These are phyloP conservation scores for Leccinum idahoense DNA, from an alignment of 1,284 basidiomycete genomes.

Conservation along the genomic window DNA sequence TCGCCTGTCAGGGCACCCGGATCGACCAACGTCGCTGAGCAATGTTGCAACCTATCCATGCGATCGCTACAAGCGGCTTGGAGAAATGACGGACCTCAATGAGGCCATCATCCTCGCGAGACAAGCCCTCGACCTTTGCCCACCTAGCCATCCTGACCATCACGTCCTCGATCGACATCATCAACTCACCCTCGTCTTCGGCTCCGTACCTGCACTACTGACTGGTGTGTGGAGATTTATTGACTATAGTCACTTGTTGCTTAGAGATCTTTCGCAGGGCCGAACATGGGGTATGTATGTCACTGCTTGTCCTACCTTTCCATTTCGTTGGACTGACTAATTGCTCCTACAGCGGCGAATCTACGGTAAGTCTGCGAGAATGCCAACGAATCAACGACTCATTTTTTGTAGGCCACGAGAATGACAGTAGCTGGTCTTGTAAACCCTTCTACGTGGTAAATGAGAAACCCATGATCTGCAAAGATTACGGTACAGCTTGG, in stretches of 20 bases:
- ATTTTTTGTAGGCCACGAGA: slow-evolving; percentile 63
- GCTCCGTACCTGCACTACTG: slow-evolving; percentile 40
- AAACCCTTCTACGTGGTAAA: neutral
- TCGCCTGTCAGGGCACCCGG: no score
- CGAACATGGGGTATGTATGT: slow-evolving; percentile 86
- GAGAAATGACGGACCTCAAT: no score
- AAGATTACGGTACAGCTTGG: slow-evolving; percentile 96
- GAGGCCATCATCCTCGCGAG: no score
- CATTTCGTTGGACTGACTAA: neutral
- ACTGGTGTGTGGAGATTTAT: slow-evolving; percentile 57
- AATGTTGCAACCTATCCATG: no score
- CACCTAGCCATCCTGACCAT: no score
- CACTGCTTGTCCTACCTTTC: neutral
- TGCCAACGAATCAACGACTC: neutral
- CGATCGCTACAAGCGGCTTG: no score
- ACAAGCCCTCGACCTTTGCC: no score
- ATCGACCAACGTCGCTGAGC: no score
- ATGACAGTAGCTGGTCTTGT: slow-evolving; percentile 95
- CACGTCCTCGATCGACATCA: no score
- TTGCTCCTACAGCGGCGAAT: slow-evolving; percentile 63
- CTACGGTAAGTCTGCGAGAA: slow-evolving; percentile 51
- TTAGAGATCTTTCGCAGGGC: slow-evolving; percentile 42
- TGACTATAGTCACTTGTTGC: neutral
- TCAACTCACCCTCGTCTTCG: no score
- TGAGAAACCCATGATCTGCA: slow-evolving; percentile 7